Percentiles rank a stretch among this genome's conserved stretches.
These are phyloP conservation scores for Chlorella variabilis DNA, from an alignment of 163 green algal genomes.

Conservation along the genomic window DNA sequence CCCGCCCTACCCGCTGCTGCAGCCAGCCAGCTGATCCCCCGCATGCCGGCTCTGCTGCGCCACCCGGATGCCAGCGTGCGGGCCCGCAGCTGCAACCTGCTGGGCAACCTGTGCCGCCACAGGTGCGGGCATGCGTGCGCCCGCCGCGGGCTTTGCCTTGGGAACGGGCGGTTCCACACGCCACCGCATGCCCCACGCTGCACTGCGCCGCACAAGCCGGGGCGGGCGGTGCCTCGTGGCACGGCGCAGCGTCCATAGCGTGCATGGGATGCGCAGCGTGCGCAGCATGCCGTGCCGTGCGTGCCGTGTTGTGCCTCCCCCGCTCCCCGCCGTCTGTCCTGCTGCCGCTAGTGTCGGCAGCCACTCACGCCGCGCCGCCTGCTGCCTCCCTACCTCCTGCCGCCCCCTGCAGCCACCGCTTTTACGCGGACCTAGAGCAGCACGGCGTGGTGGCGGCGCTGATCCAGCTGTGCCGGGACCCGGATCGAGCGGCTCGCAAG, in stretches of 20 bases:
- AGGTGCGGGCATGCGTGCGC: conserved; percentile 52
- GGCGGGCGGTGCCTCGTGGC: no score
- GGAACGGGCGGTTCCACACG: neutral
- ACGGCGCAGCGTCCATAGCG: no score
- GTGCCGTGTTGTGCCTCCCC: no score
- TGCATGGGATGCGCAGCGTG: no score
- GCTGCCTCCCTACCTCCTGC: no score
- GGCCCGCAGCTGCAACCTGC: conserved; percentile 85
- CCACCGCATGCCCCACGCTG: no score
- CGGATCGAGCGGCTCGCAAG: conserved; percentile 89
- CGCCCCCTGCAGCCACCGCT: conserved; percentile 72
- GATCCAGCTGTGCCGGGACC: conserved; percentile 86
- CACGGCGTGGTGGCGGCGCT: conserved; percentile 76
- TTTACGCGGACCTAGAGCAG: conserved; percentile 77
- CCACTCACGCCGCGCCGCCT: no score
- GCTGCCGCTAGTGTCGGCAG: no score
- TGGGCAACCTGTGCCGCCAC: conserved; percentile 98
- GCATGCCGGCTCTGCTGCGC: conserved; percentile 56
- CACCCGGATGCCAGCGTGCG: conserved; percentile 71
- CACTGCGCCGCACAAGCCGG: no score
- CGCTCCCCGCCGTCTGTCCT: no score
- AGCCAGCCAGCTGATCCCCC: conserved; percentile 29
- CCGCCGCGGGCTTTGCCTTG: no score
- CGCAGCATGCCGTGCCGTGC: no score
- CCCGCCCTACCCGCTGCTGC: neutral